Conservation (phyloP, 129 eudicot species). For the Saposhnikovia divaricata region DNA sequence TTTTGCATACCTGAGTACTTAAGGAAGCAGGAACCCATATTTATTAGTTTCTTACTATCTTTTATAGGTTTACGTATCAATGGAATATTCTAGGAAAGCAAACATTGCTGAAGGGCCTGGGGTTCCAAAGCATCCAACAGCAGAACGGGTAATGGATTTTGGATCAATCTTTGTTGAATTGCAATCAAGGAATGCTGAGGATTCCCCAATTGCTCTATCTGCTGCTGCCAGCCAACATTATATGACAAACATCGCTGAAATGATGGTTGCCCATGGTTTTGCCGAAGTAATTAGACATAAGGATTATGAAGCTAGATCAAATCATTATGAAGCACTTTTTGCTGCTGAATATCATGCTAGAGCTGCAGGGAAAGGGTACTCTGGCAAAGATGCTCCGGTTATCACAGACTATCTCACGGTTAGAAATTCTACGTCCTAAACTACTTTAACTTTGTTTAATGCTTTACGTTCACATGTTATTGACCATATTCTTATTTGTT, state of each 20-base stretch:
- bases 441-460: no score
- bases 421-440: constrained; percentile 16
- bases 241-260: constrained; percentile 67
- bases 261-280: constrained; percentile 69
- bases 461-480: not conserved
- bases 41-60: not conserved
- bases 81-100: constrained; percentile 94
- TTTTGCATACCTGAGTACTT: not conserved
- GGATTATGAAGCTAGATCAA: constrained; percentile 88
- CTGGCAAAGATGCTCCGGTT: constrained; percentile 70
- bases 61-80: constrained; percentile 75
- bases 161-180: constrained; percentile 62
- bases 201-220: constrained; percentile 29
- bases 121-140: constrained; percentile 33
- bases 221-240: constrained; percentile 45
- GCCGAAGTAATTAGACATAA: constrained; percentile 74
- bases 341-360: constrained; percentile 80
- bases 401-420: constrained; percentile 49
- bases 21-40: not conserved
- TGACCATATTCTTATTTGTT: not conserved
- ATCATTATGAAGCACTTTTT: constrained; percentile 77
- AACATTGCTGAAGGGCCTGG: constrained; percentile 49
- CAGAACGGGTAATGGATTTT: constrained; percentile 87
- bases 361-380: constrained; percentile 67
- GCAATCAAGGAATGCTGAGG: constrained; percentile 40